Base-by-base conservation (phyloP, 805 yeast species). In the Lachancea sp. region DNA sequence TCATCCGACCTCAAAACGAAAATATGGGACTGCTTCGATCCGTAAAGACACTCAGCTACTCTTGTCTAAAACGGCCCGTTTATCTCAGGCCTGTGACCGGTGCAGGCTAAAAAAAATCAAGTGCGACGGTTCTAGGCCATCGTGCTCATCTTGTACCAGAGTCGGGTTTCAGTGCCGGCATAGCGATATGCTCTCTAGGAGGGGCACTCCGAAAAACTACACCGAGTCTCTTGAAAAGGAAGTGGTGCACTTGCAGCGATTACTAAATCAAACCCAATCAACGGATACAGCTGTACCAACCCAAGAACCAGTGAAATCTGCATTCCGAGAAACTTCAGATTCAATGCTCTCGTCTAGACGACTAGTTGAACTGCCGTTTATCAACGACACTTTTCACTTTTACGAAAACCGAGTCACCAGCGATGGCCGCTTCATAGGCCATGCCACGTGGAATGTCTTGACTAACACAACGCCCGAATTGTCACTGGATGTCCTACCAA, bases 121-220 rank as follows among this genome's bases (percentile, higher is more conserved):
- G 47, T 83, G 92, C 60, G 83, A 81, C 52, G 90, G 89, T 1
- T 68, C 71, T 43, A 69, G 75, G 2, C 88, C 88, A 1, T 59
- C 67, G 33, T 83, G 94, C 56, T 68, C 77, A 26, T 80, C 80
- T 52, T 83, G 92, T 55, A 62, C 65, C 25, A 74, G 74, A 46
- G 76, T 79, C 31, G 81, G 80, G 0, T 79, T 78, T 51, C 77
- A 72, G 33, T 83, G 94, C 58, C 72, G 77, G 29, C 82, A 83
- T 3, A 75, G 83, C 41, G 90, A 83, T 61, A 81, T 80, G 54
- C 61, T 83, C 20, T 77, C 88, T 0, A 69, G 94, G 60, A 68
- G 87, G 45, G 84, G 89, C 1, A 81, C 83, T 46, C 90, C 92
- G 2, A 79, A 80, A 51, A 90, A 92, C 0, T 83, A 83, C 54